phyloP scores from a whole-genome alignment of 805 yeast species.

The Martiniozyma abietophila region DNA sequence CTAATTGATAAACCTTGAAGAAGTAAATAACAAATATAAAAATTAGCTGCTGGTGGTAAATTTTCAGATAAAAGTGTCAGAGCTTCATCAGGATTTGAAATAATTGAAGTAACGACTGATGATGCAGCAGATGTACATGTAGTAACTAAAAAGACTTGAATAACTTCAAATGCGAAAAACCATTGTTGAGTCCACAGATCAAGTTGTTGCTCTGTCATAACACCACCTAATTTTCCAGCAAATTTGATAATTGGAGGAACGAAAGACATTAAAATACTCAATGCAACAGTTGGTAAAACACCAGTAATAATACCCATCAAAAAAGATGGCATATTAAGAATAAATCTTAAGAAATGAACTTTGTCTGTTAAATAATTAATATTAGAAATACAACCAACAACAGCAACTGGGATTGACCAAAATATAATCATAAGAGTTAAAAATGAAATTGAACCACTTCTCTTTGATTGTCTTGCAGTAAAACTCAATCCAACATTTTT shows the following conservation, averaged over 20 bases:
- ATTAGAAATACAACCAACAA: constrained; percentile 90
- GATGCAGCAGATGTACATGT: constrained; percentile 81
- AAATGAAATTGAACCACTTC: constrained; percentile 50
- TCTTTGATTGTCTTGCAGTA: constrained; percentile 48
- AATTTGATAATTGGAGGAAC: constrained; percentile 77
- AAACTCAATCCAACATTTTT: constrained; percentile 53
- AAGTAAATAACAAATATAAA: constrained; percentile 74
- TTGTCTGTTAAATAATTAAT: constrained; percentile 62
- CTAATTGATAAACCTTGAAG: constrained; percentile 75
- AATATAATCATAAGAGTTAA: constrained; percentile 64
- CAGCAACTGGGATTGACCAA: constrained; percentile 98
- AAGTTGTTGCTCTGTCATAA: constrained; percentile 57
- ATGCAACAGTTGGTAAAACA: constrained; percentile 71
- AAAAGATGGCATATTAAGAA: constrained; percentile 60
- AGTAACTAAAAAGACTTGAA: constrained; percentile 78
- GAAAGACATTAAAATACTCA: constrained; percentile 76
- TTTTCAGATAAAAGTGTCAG: constrained; percentile 64
- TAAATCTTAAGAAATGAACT: constrained; percentile 66
- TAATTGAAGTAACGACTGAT: constrained; percentile 63
- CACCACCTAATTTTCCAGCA: constrained; percentile 69
- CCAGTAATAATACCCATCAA: constrained; percentile 83
- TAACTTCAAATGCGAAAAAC: constrained; percentile 84
- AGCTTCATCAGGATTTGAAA: constrained; percentile 58
- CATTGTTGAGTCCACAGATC: constrained; percentile 82
- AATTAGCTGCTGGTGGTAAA: constrained; percentile 85